phyloP scores from a whole-genome alignment of 2,329 filamentous ascomycete genomes.

The Colletotrichum aenigma region DNA sequence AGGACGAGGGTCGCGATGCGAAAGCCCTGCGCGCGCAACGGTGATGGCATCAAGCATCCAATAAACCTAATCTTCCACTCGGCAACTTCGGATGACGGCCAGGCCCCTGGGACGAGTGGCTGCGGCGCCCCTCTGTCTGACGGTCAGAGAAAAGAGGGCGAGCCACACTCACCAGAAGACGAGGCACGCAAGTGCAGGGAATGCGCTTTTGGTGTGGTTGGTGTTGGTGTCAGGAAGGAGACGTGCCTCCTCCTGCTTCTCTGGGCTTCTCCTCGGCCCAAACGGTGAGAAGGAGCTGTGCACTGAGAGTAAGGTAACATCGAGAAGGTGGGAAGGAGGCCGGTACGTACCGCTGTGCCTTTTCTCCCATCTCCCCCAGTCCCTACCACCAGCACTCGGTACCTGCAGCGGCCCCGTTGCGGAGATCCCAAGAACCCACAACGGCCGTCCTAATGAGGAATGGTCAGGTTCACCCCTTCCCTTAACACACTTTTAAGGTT shows the following conservation, averaged over 20 bases:
- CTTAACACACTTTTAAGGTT: constrained; percentile 15
- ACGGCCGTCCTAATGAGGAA: not conserved
- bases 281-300: not conserved
- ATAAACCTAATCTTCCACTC: constrained; percentile 1
- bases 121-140: not conserved
- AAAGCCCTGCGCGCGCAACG: not conserved
- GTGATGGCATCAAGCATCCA: constrained; percentile 9
- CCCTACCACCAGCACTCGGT: not conserved
- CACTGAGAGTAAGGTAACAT: not conserved
- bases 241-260: not conserved
- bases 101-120: not conserved
- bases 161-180: not conserved
- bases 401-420: constrained; percentile 8
- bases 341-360: not conserved
- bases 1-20: not conserved
- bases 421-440: not conserved
- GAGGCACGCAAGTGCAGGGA: not conserved
- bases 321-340: not conserved
- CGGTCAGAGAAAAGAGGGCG: constrained; percentile 7
- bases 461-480: not conserved
- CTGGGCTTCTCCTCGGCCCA: not conserved
- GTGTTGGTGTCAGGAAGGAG: not conserved
- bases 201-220: not conserved
- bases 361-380: not conserved
- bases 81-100: constrained; percentile 15